These are phyloP conservation scores for Calocybe cyanea DNA, from an alignment of 768 basidiomycete species.

Conservation along the genomic window DNA sequence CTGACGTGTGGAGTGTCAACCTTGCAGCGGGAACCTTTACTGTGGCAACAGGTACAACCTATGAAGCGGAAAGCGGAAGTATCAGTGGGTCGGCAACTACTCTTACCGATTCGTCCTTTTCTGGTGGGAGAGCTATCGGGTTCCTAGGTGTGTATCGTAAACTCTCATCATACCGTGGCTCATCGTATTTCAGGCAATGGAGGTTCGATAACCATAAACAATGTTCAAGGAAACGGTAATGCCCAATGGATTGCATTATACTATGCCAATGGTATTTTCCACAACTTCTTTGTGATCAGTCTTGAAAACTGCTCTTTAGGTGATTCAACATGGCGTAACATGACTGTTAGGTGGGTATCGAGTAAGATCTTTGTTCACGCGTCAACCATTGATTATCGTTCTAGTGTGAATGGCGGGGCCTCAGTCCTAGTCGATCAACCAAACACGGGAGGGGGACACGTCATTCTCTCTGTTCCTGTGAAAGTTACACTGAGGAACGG, in stretches of 20 bases:
- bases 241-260: slow-evolving; percentile 61
- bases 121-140: slow-evolving; percentile 50
- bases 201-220: slow-evolving; percentile 52
- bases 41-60: slow-evolving; percentile 46
- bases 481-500: slow-evolving; percentile 46
- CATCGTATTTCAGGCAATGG: slow-evolving; percentile 40
- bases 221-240: slow-evolving; percentile 49
- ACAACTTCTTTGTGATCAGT: neutral
- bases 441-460: slow-evolving; percentile 49
- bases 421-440: slow-evolving; percentile 53
- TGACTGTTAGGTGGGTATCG: slow-evolving; percentile 46
- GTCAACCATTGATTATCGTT: neutral
- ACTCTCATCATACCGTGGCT: no score
- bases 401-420: slow-evolving; percentile 56
- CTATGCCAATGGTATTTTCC: slow-evolving; percentile 46
- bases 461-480: slow-evolving; percentile 54
- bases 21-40: slow-evolving; percentile 46
- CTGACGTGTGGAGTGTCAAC: slow-evolving; percentile 57
- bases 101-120: slow-evolving; percentile 41
- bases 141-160: slow-evolving; percentile 49
- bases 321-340: slow-evolving; percentile 56
- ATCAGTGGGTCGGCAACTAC: slow-evolving; percentile 44
- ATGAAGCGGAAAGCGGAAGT: slow-evolving; percentile 53
- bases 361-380: neutral
- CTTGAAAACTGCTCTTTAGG: slow-evolving; percentile 19